Base-by-base conservation (phyloP, 345 rosid species). In the Corchorus olitorius region DNA sequence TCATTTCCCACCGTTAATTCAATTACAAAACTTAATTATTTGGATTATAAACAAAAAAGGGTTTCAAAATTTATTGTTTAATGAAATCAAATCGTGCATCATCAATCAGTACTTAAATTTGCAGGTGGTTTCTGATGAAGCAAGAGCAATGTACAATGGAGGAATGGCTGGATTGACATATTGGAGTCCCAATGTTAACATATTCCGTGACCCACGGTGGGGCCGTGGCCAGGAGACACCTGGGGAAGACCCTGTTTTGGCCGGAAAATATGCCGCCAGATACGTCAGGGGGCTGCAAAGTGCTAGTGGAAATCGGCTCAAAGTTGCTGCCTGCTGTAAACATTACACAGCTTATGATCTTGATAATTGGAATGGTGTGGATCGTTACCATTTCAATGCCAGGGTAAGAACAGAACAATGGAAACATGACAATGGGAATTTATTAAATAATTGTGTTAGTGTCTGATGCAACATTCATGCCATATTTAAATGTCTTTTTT, bases 301-400 rank as follows among this genome's bases (percentile, higher is more conserved):
- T 0, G 74, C 39, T 34, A 78, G 63, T 4, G 87, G 94, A 4
- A 84, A 83, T 73, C 81, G 89, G 63, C 83, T 96, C 9, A 96
- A 96, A 84, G 98, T 96, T 5, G 99, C 99, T 13, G 98, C 99
- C 14, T 90, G 99, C 70, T 96, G 99, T 80, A 96, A 96, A 80
- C 99, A 96, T 75, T 96, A 87, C 89, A 92, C 98, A 1, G 99
- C 98, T 35, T 96, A 96, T 61, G 99, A 96, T 80, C 92, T 96
- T 70, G 99, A 96, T 80, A 91, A 96, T 22, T 96, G 99, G 99
- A 87, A 91, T 52, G 97, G 98, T 0, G 84, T 91, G 39, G 97
- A 92, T 73, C 97, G 99, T 12, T 91, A 70, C 83, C 98, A 90
- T 63, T 96, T 96, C 76, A 90, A 96, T 65, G 99, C 99, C 5